Conservation (phyloP, 164 flowering plant genomes). For the Taxillus chinensis region DNA sequence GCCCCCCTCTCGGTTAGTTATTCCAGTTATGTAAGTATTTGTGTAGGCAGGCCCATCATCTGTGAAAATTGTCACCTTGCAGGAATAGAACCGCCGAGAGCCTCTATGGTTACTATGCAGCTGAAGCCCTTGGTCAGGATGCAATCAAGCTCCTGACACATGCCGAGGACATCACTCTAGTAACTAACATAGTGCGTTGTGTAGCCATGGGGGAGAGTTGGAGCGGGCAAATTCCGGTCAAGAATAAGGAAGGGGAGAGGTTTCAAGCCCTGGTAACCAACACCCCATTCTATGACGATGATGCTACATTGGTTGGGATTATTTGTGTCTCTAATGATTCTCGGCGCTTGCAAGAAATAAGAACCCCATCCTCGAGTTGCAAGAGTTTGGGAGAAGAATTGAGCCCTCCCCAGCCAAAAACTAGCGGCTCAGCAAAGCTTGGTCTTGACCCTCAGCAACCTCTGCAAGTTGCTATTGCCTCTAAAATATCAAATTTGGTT, state of each 20-base stretch:
- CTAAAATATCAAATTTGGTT: constrained; percentile 84
- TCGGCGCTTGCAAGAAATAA: constrained; percentile 39
- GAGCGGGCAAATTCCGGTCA: constrained; percentile 82
- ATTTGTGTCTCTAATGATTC: constrained; percentile 78
- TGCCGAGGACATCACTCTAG: constrained; percentile 32
- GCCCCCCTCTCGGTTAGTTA: too few relatives aligned
- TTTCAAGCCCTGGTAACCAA: constrained; percentile 47
- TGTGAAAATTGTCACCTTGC: constrained; percentile 9
- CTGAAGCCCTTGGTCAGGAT: constrained; percentile 74
- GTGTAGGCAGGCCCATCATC: too few relatives aligned
- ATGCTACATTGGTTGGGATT: constrained; percentile 64
- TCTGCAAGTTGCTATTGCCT: constrained; percentile 74
- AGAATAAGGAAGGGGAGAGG: constrained; percentile 56
- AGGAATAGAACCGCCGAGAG: constrained; percentile 83
- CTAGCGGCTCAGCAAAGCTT: constrained; percentile 30
- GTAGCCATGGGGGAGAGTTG: constrained; percentile 62
- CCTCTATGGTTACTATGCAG: constrained; percentile 74
- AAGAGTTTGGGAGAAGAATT: background rate
- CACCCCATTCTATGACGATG: constrained; percentile 81
- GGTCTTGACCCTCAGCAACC: constrained; percentile 79
- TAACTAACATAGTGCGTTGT: constrained; percentile 37
- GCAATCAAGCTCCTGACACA: constrained; percentile 52
- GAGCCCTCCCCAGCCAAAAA: constrained; percentile 16
- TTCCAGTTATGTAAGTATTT: too few relatives aligned
- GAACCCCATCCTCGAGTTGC: constrained; percentile 3